These are phyloP conservation scores for Xylaria sp. DNA, from an alignment of 2,329 filamentous ascomycete species.

Conservation along the genomic window DNA sequence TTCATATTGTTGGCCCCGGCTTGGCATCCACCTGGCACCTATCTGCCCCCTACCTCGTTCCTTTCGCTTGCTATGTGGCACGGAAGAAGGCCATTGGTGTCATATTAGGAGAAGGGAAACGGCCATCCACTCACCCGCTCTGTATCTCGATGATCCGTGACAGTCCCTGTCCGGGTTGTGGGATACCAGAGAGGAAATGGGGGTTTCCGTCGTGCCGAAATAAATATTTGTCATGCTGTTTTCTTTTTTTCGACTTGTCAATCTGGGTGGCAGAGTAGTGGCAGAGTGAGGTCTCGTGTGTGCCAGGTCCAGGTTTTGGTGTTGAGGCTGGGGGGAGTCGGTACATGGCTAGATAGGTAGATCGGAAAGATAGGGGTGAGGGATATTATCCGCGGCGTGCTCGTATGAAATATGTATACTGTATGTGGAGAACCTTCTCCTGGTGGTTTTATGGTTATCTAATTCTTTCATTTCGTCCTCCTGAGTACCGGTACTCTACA, in stretches of 20 bases:
- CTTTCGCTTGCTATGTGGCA: neutral
- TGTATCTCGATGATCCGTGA: neutral
- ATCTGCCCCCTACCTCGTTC: neutral
- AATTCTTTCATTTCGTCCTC: neutral
- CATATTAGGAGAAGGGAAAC: neutral
- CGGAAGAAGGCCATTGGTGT: neutral
- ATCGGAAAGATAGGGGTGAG: neutral
- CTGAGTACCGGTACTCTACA: neutral
- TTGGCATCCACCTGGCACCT: constrained; percentile 3
- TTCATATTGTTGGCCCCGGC: neutral
- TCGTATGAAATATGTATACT: neutral
- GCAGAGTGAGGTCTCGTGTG: neutral
- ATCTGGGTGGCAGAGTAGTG: neutral
- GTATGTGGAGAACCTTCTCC: neutral
- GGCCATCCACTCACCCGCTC: neutral
- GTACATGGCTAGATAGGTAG: neutral
- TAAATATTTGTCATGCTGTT: neutral
- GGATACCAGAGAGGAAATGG: neutral
- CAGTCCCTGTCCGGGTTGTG: neutral
- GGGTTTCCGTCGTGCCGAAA: neutral
- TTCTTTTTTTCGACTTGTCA: neutral
- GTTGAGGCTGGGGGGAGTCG: neutral
- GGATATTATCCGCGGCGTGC: neutral
- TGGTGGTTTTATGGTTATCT: neutral
- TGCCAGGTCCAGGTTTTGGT: neutral